These are phyloP conservation scores for Elongisporangium undulatum DNA, from an alignment of 352 stramenopile genomes.

Conservation along the genomic window DNA sequence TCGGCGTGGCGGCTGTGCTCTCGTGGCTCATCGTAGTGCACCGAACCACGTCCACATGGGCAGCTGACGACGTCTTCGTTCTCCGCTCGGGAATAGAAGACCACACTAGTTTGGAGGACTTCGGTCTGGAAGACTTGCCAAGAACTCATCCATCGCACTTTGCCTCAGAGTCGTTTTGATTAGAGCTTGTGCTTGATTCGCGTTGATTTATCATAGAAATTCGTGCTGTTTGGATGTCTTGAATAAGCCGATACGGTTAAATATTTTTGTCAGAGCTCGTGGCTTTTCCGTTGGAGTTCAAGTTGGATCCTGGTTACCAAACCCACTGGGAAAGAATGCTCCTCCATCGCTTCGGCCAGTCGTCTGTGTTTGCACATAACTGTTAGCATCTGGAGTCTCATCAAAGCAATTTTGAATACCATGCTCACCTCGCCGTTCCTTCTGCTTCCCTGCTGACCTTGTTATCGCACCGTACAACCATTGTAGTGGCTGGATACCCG, in stretches of 20 bases:
- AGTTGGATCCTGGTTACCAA: not conserved
- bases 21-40: not conserved
- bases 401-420: not conserved
- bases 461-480: not conserved
- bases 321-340: not conserved
- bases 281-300: not conserved
- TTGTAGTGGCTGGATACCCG: not conserved
- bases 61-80: not conserved
- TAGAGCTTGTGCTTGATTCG: not conserved
- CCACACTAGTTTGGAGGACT: not conserved
- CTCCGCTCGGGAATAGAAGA: not conserved
- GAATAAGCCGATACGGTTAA: too few species aligned
- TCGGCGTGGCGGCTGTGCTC: slow-evolving; percentile 13
- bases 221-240: too few species aligned
- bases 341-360: not conserved
- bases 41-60: not conserved
- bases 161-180: not conserved
- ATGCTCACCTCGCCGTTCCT: not conserved
- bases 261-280: too few species aligned
- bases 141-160: not conserved
- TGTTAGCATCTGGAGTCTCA: not conserved
- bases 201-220: too few species aligned
- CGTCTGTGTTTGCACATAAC: not conserved
- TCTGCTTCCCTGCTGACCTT: not conserved
- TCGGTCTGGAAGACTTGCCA: not conserved